Evolutionary conservation across 2,329 filamentous ascomycete species (phyloP), one percentile per base, ranked within the genome.

Genomic region (Trichoderma sp.): DNA sequence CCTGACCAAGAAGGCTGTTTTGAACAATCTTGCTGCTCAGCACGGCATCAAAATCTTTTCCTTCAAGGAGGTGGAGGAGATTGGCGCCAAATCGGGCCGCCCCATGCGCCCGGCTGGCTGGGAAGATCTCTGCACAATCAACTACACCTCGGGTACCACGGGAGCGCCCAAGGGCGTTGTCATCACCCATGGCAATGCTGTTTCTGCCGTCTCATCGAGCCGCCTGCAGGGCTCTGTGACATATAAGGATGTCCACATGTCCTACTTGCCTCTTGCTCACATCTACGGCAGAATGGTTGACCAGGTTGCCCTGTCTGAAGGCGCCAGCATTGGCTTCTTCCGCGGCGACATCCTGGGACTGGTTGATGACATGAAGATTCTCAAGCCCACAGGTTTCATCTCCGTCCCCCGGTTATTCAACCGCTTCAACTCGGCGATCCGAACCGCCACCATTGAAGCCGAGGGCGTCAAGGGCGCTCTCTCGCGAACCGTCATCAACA

Each of bases 381-480:
- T 99, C 68, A 88, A 89, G 70, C 96, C 96, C 0, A 96, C 91
- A 14, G 86, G 87, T 13, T 93, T 99, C 79, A 89, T 91, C 74
- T 97, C 93, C 19, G 96, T 99, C 1, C 96, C 96, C 0, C 89
- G 96, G 72, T 86, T 99, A 13, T 98, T 89, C 85, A 97, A 97
- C 80, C 89, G 93, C 63, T 97, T 98, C 79, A 93, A 92, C 73
- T 89, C 89, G 69, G 94, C 91, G 35, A 92, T 99, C 75, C 92
- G 92, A 74, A 86, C 90, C 2, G 88, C 90, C 29, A 97, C 94
- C 0, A 78, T 97, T 31, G 88, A 97, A 73, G 89, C 92, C 2
- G 84, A 91, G 0, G 96, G 95, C 29, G 80, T 97, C 77, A 91
- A 89, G 78, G 96, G 96, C 40, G 86, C 91, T 1, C 82, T 99